Base-by-base conservation (phyloP, 2,329 filamentous ascomycete genomes). In the Helotiales sp. region DNA sequence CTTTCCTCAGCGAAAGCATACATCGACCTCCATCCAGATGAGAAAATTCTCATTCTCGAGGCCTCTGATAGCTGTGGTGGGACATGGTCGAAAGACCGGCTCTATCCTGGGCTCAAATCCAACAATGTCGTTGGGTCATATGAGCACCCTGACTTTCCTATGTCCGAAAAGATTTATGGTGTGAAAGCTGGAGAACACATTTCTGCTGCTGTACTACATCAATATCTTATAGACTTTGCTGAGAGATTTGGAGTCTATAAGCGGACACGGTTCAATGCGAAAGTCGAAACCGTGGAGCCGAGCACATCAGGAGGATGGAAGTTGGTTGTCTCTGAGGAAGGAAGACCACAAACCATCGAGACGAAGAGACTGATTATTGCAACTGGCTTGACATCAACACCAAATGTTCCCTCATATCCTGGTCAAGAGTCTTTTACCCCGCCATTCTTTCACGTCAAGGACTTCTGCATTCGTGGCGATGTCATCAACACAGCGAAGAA, bases 51-150 rank as follows among this genome's bases (percentile, higher is more conserved):
- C 1, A 68, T 90, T 9, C 73, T 89, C 29, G 88, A 91, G 47
- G 73, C 77, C 5, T 77, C 78, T 10, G 70, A 76, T 12, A 81
- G 81, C 0, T 67, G 86, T 5, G 90, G 89, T 1, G 89, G 90
- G 3, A 25, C 22, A 5, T 93, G 89, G 89, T 81, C 85, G 8
- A 76, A 83, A 55, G 76, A 87, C 34, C 80, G 88, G 1, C 73
- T 91, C 0, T 88, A 92, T 69, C 82, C 85, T 0, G 85, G 83
- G 1, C 78, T 93, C 49, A 88, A 85, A 66, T 86, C 83, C 53
- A 93, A 93, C 72, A 92, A 92, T 67, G 80, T 90, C 69, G 71
- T 87, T 10, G 88, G 89, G 2, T 88, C 84, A 0, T 90, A 87
- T 64, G 87, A 93, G 70, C 91, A 83, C 66, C 83, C 84, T 0